phyloP scores from a whole-genome alignment of 225 moss, liverwort and hornwort genomes.

The Thuidium tamariscinum region DNA sequence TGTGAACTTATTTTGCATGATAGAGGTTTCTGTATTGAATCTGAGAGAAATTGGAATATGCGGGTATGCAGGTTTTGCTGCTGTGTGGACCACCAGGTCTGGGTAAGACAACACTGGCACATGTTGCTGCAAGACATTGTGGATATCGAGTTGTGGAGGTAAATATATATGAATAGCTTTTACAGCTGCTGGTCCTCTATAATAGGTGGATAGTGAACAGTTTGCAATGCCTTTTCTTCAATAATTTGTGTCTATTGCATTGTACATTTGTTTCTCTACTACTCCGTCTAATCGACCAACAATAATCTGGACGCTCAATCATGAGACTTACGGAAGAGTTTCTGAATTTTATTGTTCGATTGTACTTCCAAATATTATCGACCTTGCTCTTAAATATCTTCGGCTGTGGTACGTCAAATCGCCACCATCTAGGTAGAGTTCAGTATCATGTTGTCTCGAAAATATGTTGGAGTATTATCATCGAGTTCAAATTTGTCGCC shows the following conservation, averaged over 20 bases:
- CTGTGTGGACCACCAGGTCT: conserved; percentile 91
- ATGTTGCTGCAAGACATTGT: conserved; percentile 89
- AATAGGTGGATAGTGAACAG: background rate
- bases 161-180: background rate
- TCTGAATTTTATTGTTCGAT: background rate
- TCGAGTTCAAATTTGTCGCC: background rate
- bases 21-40: background rate
- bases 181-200: background rate
- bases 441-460: background rate
- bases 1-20: background rate
- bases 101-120: conserved; percentile 94
- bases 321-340: background rate
- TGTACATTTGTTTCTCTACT: background rate
- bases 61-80: conserved; percentile 63
- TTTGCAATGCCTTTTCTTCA: background rate
- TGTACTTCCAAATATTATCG: background rate
- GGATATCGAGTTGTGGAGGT: conserved; percentile 99
- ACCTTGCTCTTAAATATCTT: background rate
- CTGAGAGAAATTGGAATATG: background rate
- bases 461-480: background rate
- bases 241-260: background rate
- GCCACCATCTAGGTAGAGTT: background rate
- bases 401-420: background rate
- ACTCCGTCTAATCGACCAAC: background rate
- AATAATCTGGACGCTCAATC: background rate